phyloP scores from a whole-genome alignment of 2,329 filamentous ascomycete genomes.

The Fusarium newnesense region DNA sequence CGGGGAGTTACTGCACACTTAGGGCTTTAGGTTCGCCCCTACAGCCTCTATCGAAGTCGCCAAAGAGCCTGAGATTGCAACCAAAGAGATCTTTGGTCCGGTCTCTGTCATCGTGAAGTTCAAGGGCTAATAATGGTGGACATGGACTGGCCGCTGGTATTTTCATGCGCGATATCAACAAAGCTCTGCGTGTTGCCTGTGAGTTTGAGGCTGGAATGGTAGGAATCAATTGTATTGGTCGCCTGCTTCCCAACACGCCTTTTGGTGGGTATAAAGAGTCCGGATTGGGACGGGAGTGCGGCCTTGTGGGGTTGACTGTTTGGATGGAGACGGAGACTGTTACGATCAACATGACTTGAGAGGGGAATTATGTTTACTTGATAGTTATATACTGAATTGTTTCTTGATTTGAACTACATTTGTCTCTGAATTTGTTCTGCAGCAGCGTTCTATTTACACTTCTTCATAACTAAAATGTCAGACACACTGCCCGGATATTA shows the following conservation, averaged over 20 bases:
- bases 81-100: background rate
- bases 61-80: background rate
- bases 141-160: background rate
- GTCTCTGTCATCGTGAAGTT: fast-evolving
- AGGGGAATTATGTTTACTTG: fast-evolving
- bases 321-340: background rate
- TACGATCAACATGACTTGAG: background rate
- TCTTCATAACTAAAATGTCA: fast-evolving
- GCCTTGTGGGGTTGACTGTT: background rate
- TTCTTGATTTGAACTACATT: fast-evolving
- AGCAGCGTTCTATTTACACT: background rate
- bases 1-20: background rate
- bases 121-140: background rate
- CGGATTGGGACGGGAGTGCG: background rate
- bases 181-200: background rate
- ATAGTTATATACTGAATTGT: background rate
- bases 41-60: fast-evolving
- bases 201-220: background rate
- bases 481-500: background rate
- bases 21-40: background rate
- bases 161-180: background rate
- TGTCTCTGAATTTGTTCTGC: fast-evolving
- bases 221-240: background rate
- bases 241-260: no score
- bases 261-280: background rate